phyloP scores from a whole-genome alignment of 1,284 basidiomycete species.

The Pseudozyma thailandica region DNA sequence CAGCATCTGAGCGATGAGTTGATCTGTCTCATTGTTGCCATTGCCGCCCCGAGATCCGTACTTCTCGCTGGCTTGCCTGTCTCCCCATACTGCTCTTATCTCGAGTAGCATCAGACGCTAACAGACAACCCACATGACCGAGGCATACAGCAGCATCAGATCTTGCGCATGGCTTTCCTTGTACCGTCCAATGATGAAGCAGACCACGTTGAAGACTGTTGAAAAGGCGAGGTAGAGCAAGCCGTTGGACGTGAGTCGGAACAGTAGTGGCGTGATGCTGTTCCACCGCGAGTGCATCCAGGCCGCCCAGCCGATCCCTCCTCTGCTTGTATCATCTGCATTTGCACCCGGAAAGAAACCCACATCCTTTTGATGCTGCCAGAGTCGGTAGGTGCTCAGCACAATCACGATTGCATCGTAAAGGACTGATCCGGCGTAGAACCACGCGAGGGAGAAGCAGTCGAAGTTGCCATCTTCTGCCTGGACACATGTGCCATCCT shows the following conservation, averaged over 20 bases:
- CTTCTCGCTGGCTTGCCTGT: neutral
- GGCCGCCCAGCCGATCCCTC: constrained; percentile 2
- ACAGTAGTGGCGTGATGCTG: constrained; percentile 49
- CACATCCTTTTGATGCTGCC: constrained; percentile 31
- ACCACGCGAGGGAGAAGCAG: constrained; percentile 50
- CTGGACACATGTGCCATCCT: constrained; percentile 39
- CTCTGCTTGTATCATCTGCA: constrained; percentile 1
- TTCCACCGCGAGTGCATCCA: constrained; percentile 29
- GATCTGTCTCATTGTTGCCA: constrained; percentile 19
- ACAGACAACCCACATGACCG: constrained; percentile 56
- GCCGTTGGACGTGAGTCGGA: constrained; percentile 50
- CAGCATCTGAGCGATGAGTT: constrained; percentile 22
- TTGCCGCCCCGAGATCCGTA: neutral
- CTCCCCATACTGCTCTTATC: constrained; percentile 41
- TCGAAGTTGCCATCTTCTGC: constrained; percentile 16
- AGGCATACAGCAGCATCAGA: constrained; percentile 47
- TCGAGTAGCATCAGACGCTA: constrained; percentile 54
- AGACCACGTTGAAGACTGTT: constrained; percentile 53
- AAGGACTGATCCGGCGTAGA: constrained; percentile 48
- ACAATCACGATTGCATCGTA: constrained; percentile 49
- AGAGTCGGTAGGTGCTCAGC: constrained; percentile 48
- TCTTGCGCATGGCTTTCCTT: constrained; percentile 42
- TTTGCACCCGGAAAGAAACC: constrained; percentile 11
- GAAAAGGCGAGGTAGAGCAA: constrained; percentile 50
- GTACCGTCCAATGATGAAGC: constrained; percentile 38